Evolutionary conservation across 2,329 filamentous ascomycete genomes (phyloP).

Genomic region (Aspergillus vadensis): DNA sequence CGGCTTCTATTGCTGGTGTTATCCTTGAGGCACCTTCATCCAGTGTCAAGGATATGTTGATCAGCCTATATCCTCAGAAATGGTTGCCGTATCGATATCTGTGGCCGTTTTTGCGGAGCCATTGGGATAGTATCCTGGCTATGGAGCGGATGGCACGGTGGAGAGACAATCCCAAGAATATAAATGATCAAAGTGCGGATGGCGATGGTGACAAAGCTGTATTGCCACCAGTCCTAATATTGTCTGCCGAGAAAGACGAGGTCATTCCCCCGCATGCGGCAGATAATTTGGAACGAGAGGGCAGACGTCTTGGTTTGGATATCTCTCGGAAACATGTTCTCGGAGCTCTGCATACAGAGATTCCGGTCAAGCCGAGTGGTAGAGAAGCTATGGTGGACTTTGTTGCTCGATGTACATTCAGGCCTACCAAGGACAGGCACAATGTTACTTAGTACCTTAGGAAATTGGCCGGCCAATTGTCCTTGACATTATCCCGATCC

Average conservation of each 20-base stretch:
- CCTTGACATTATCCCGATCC: too few relatives aligned
- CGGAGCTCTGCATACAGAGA: constrained; percentile 55
- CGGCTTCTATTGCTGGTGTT: constrained; percentile 47
- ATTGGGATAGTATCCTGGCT: constrained; percentile 52
- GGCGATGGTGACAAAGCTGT: neutral
- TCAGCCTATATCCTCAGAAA: constrained; percentile 72
- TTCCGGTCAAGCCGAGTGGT: constrained; percentile 47
- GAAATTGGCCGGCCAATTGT: too few relatives aligned
- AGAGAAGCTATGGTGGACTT: constrained; percentile 41
- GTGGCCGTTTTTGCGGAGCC: constrained; percentile 69
- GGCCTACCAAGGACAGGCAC: neutral
- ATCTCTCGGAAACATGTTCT: constrained; percentile 43
- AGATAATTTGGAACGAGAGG: constrained; percentile 37
- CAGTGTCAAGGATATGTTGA: constrained; percentile 69
- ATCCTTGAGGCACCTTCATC: constrained; percentile 77
- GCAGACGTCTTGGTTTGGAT: constrained; percentile 36
- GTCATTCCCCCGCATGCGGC: constrained; percentile 45
- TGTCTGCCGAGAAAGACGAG: constrained; percentile 48
- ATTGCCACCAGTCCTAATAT: constrained; percentile 38
- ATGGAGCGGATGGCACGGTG: constrained; percentile 41
- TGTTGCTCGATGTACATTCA: constrained; percentile 5
- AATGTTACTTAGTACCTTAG: too few relatives aligned
- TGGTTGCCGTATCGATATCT: constrained; percentile 79
- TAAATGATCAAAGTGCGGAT: neutral
- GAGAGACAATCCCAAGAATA: constrained; percentile 9